Evolutionary conservation across 176 grass and related monocot species (phyloP).

Genomic region (Hordeum marinum): DNA sequence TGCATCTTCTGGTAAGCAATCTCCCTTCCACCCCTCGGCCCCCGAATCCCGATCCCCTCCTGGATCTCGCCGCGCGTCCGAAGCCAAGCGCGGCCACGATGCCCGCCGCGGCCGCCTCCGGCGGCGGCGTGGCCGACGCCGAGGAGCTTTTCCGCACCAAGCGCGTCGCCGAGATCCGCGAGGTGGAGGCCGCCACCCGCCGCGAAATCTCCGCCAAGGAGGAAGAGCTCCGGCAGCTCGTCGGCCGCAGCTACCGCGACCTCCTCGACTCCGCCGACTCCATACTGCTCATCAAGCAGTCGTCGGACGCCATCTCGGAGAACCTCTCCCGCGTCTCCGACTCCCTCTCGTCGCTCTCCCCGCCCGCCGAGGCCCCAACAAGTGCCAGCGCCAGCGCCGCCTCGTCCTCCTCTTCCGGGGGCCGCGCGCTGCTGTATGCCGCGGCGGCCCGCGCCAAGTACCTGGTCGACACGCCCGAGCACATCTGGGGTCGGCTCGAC

Average conservation of each 20-base stretch:
- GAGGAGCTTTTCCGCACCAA: conserved; percentile 90
- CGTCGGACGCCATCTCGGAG: conserved; percentile 65
- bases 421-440: conserved; percentile 53
- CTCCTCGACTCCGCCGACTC: conserved; percentile 96
- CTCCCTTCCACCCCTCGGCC: not conserved
- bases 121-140: conserved; percentile 49
- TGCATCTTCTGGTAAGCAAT: conserved; percentile 17
- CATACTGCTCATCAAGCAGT: conserved; percentile 84
- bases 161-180: conserved; percentile 87
- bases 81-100: conserved; percentile 23
- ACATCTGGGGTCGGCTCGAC: conserved; percentile 96
- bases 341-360: conserved; percentile 66
- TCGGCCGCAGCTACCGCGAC: conserved; percentile 94
- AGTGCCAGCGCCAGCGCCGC: not conserved
- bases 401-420: conserved; percentile 31
- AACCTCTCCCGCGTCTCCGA: conserved; percentile 64
- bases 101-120: conserved; percentile 28
- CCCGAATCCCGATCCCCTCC: conserved; percentile 12
- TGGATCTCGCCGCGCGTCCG: conserved; percentile 45
- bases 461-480: conserved; percentile 95
- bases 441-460: conserved; percentile 83
- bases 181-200: conserved; percentile 48
- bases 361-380: conserved; percentile 29
- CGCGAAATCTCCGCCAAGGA: conserved; percentile 91
- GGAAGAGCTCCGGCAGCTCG: conserved; percentile 95